Percentiles rank a stretch among this genome's conserved stretches.
phyloP scores from a whole-genome alignment of 306 rosid species.

The Glycine latifolia region DNA sequence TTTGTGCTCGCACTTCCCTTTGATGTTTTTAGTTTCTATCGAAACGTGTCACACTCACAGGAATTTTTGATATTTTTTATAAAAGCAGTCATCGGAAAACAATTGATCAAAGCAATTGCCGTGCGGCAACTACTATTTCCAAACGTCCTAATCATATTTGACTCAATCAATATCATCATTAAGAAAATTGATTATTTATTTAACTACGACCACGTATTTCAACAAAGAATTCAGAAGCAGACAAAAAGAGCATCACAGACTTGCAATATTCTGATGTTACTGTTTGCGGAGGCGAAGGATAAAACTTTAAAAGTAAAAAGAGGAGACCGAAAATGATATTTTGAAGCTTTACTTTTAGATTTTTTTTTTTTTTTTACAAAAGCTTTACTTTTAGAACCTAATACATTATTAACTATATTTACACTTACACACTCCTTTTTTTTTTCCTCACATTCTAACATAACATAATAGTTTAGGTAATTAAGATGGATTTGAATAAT shows the following conservation, averaged over 20 bases:
- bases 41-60: too few relatives aligned
- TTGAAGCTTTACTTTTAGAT: too few relatives aligned
- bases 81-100: neutral
- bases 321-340: neutral
- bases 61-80: too few relatives aligned
- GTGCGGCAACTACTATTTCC: neutral
- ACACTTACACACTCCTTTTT: too few relatives aligned
- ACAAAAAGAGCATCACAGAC: neutral
- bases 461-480: too few relatives aligned
- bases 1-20: too few relatives aligned
- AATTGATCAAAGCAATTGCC: neutral
- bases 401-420: too few relatives aligned
- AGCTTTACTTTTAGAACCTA: too few relatives aligned
- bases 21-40: too few relatives aligned
- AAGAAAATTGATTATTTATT: neutral
- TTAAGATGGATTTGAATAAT: too few relatives aligned
- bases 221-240: neutral
- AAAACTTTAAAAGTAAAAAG: neutral
- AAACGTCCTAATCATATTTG: neutral
- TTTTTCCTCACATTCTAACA: too few relatives aligned
- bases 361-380: too few relatives aligned
- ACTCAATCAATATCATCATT: neutral
- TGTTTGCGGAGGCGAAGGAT: neutral
- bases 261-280: neutral
- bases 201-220: neutral